Evolutionary conservation across 352 stramenopile genomes (phyloP), one percentile per base, ranked within the genome.

Genomic region (Phytophthora sp.): DNA sequence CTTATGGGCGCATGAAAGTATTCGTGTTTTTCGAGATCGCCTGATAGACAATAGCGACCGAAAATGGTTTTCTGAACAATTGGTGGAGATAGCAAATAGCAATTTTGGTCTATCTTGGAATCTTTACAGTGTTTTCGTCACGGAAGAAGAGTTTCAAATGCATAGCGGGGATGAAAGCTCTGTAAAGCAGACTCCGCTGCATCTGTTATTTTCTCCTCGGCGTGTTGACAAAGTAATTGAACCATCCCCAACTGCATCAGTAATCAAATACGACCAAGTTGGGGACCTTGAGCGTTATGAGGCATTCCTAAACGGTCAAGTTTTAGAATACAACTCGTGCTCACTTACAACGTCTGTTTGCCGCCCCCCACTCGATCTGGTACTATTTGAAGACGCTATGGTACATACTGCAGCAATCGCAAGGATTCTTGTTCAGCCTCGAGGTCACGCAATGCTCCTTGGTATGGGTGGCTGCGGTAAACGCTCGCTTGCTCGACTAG

Each of bases 1-100:
- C 18, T 72, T 98, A 5, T 98, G 94, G 89, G 79, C 89, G 18
- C 92, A 98, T 51, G 95, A 98, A 58, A 84, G 68, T 27, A 82
- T 93, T 54, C 76, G 95, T 2, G 93, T 98, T 2, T 98, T 98
- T 50, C 89, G 95, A 15, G 94, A 98, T 59, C 91, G 94, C 7
- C 62, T 98, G 3, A 86, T 94, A 31, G 91, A 91, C 13, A 74
- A 72, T 3, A 54, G 51, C 3, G 94, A 98, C 50, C 88, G 96
- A 57, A 46, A 62, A 21, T 97, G 90, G 87, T 90, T 98, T 53
- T 91, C 88, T 0, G 75, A 95, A 20, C 75, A 94, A 24, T 74
- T 97, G 1, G 66, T 96, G 3, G 46, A 75, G 30, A 64, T 97
- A 9, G 65, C 81, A 2, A 91, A 90, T 17, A 57, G 68, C 28